These are phyloP conservation scores for Oenanthe javanica DNA, from an alignment of 140 eudicot species.

Conservation along the genomic window DNA sequence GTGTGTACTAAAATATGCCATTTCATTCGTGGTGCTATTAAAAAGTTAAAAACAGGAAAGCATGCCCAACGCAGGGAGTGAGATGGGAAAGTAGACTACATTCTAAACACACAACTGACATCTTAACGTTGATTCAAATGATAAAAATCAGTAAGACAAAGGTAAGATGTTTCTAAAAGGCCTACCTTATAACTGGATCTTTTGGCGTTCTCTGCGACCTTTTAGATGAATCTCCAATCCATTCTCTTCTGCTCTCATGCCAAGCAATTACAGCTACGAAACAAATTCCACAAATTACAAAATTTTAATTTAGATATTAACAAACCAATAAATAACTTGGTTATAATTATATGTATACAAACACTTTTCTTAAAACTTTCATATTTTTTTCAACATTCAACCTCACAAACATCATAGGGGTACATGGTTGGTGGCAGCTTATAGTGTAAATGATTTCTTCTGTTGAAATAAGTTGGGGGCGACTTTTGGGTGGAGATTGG, in stretches of 20 bases:
- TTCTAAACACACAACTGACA: not conserved
- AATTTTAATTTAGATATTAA: not conserved
- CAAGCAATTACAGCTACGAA: constrained; percentile 49
- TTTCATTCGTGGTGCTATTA: not conserved
- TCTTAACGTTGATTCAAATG: not conserved
- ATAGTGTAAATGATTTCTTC: not conserved
- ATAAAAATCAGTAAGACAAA: not conserved
- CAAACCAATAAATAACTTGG: not conserved
- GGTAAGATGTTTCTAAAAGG: not conserved
- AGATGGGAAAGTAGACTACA: not conserved
- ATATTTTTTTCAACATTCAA: not conserved
- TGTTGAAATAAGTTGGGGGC: not conserved
- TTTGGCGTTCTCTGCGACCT: constrained; percentile 28
- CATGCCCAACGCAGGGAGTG: not conserved
- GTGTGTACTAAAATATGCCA: not conserved
- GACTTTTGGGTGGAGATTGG: not conserved
- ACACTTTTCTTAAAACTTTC: not conserved
- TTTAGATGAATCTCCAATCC: constrained; percentile 54
- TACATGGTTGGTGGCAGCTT: not conserved
- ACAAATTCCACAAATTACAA: constrained; percentile 10
- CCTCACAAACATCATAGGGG: not conserved
- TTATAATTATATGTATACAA: not conserved
- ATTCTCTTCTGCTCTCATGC: constrained; percentile 56
- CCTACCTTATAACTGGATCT: constrained; percentile 61
- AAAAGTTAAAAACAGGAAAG: not conserved